Conservation (phyloP, 2,329 filamentous ascomycete genomes). For the Trichoderma sp. region DNA sequence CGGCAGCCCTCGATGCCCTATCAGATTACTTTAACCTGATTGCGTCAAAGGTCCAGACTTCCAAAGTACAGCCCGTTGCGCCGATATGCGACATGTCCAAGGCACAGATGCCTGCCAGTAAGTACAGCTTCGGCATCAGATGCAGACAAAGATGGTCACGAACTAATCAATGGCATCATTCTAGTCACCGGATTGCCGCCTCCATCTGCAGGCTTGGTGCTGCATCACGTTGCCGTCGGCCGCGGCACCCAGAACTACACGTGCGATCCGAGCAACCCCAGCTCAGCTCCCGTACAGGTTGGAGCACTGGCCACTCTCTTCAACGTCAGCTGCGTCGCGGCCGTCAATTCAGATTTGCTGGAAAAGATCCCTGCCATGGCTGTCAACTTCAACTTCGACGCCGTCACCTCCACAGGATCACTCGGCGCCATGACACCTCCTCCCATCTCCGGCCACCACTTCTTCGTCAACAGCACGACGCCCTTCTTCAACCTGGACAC, state of each 20-base stretch:
- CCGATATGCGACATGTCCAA: conserved; percentile 60
- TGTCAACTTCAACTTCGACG: conserved; percentile 59
- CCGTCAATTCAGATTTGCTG: conserved; percentile 69
- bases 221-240: conserved; percentile 82
- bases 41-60: conserved; percentile 57
- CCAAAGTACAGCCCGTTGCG: conserved; percentile 46
- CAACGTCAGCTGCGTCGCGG: conserved; percentile 81
- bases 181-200: conserved; percentile 58
- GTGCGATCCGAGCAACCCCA: conserved; percentile 65
- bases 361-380: conserved; percentile 67
- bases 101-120: conserved; percentile 56
- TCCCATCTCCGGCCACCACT: conserved; percentile 75
- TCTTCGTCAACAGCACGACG: conserved; percentile 71
- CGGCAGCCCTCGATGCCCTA: conserved; percentile 50
- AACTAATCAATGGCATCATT: neutral
- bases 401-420: conserved; percentile 45
- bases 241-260: conserved; percentile 95
- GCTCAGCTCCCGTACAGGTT: conserved; percentile 62
- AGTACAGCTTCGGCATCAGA: conserved; percentile 33
- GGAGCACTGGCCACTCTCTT: conserved; percentile 85
- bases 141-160: neutral
- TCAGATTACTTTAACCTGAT: conserved; percentile 65
- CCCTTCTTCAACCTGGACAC: conserved; percentile 82
- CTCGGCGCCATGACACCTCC: conserved; percentile 63
- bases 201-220: conserved; percentile 61